Evolutionary conservation across 2,329 filamentous ascomycete genomes (phyloP).

Genomic region (Aureobasidium lini): DNA sequence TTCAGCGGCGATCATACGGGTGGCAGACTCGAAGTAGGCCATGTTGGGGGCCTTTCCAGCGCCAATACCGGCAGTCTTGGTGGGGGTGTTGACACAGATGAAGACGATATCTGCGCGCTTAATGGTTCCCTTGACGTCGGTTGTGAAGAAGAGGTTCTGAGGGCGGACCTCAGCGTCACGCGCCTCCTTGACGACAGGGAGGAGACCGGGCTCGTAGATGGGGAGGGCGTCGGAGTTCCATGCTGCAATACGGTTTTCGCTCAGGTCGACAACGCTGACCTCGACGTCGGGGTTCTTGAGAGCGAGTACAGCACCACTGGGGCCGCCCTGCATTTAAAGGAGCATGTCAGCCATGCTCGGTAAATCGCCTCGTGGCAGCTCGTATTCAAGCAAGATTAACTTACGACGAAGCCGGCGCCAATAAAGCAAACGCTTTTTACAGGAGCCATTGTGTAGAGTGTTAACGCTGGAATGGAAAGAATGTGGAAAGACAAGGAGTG

Average conservation of each 20-base stretch:
- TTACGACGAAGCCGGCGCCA: conserved; percentile 16
- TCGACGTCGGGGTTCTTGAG: conserved; percentile 62
- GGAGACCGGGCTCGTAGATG: conserved; percentile 67
- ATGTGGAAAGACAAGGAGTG: neutral
- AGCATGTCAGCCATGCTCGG: neutral
- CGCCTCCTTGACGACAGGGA: conserved; percentile 58
- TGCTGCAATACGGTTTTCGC: conserved; percentile 55
- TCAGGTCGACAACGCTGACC: conserved; percentile 68
- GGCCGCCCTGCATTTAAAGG: conserved; percentile 38
- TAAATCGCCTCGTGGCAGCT: neutral
- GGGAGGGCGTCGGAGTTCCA: conserved; percentile 70
- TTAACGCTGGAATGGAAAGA: neutral
- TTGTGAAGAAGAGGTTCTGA: conserved; percentile 68
- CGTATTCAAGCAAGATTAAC: conserved; percentile 6
- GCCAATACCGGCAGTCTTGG: conserved; percentile 62
- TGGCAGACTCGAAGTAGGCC: conserved; percentile 63
- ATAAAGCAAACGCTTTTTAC: conserved; percentile 15
- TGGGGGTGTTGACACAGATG: conserved; percentile 72
- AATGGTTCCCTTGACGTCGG: conserved; percentile 55
- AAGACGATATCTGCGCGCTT: conserved; percentile 65
- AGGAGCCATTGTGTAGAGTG: neutral
- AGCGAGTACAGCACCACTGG: conserved; percentile 67
- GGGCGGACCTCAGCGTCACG: conserved; percentile 42
- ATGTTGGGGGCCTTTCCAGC: conserved; percentile 66
- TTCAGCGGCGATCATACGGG: conserved; percentile 57